Conservation (phyloP, 2,329 filamentous ascomycete species). For the Colletotrichum sp. region DNA sequence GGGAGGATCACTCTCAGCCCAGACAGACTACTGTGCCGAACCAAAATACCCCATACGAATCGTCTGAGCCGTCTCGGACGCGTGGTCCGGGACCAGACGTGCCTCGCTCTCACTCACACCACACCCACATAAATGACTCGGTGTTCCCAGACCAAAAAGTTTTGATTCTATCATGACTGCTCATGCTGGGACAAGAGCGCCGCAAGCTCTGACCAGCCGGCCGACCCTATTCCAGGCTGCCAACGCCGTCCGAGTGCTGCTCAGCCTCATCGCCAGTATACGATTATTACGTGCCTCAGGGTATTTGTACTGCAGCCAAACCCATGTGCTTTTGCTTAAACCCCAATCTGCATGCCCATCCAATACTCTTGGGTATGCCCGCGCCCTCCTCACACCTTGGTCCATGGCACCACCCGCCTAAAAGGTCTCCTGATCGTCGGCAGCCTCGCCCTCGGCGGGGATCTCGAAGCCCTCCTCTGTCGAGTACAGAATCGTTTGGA, state of each 20-base stretch:
- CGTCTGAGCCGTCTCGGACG: background rate
- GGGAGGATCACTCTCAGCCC: background rate
- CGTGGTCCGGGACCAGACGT: background rate
- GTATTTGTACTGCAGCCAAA: constrained; percentile 22
- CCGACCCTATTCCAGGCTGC: background rate
- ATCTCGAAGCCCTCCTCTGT: constrained; percentile 95
- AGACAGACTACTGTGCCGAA: background rate
- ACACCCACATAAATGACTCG: background rate
- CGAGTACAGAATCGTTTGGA: constrained; percentile 95
- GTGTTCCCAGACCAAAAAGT: constrained; percentile 1
- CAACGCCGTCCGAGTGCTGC: background rate
- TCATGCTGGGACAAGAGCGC: background rate
- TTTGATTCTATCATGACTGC: constrained; percentile 14
- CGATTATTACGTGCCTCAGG: constrained; percentile 19
- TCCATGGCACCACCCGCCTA: constrained; percentile 34
- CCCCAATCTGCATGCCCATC: background rate
- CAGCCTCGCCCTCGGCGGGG: constrained; percentile 74
- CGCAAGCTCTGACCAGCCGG: background rate
- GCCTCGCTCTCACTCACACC: background rate
- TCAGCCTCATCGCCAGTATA: constrained; percentile 15
- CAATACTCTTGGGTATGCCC: background rate
- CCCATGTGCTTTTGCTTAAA: constrained; percentile 11
- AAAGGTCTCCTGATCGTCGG: constrained; percentile 83
- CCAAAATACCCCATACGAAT: background rate
- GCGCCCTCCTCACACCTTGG: background rate